Evolutionary conservation across 73 alveolate species (phyloP).

Genomic region (Blepharisma stoltei): DNA sequence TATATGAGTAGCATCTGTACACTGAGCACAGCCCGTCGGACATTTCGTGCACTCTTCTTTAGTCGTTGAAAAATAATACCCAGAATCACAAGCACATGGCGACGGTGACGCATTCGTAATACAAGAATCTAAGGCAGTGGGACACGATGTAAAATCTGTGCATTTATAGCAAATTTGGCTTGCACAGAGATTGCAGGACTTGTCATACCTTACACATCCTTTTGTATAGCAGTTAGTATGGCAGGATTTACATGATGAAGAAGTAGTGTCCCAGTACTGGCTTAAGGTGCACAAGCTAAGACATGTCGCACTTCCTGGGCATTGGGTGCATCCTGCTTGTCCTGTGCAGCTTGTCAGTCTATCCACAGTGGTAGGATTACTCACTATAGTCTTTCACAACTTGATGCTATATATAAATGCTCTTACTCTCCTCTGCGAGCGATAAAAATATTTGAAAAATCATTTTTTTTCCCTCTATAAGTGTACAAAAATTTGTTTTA

Average conservation of each 20-base stretch:
- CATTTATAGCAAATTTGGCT: not conserved
- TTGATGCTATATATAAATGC: constrained; percentile 6
- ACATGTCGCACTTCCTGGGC: not conserved
- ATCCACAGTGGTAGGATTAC: not conserved
- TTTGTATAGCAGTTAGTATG: not conserved
- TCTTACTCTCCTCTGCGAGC: too few relatives aligned
- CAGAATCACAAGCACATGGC: not conserved
- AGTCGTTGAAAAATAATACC: not conserved
- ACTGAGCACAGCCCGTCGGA: not conserved
- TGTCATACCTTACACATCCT: constrained; percentile 13
- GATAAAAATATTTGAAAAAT: not conserved
- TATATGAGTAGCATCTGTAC: not conserved
- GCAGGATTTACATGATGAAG: not conserved
- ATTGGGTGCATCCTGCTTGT: not conserved
- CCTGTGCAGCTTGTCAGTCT: too few relatives aligned
- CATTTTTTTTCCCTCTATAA: not conserved
- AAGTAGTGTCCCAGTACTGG: not conserved
- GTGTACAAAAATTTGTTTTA: not conserved
- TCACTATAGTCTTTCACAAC: not conserved
- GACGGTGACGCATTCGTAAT: not conserved
- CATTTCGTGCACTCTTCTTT: not conserved
- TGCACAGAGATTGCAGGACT: constrained; percentile 4
- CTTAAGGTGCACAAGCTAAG: not conserved
- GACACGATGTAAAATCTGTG: constrained; percentile 1
- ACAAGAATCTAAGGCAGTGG: not conserved